Evolutionary conservation across 805 yeast genomes (phyloP), one percentile per base, ranked within the genome.

Genomic region (Saturnispora saitoi): DNA sequence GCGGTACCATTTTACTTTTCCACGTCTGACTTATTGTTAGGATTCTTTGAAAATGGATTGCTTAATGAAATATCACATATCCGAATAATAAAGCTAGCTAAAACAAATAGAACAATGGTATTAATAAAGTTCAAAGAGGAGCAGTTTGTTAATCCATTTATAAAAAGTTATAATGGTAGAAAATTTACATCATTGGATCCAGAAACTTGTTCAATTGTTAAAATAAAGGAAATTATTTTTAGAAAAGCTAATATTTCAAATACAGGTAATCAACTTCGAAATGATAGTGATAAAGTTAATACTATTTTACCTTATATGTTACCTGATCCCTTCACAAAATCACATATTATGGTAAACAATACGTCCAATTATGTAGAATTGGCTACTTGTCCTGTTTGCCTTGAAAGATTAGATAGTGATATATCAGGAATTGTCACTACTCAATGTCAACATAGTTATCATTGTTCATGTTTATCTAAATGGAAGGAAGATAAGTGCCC

Each of bases 401-500:
- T 89, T 15, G 97, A 89, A 57, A 70, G 95, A 51, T 81, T 89
- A 83, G 97, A 89, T 60, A 71, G 89, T 1, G 77, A 76, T 20
- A 70, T 84, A 4, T 80, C 95, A 0, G 97, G 97, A 0, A 69
- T 89, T 10, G 67, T 88, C 5, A 90, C 96, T 0, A 89, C 86
- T 31, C 89, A 93, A 2, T 90, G 96, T 54, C 96, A 87, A 61
- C 97, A 89, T 61, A 86, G 96, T 0, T 89, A 87, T 64, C 96
- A 89, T 63, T 89, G 95, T 56, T 84, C 78, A 56, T 90, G 96
- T 61, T 70, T 89, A 45, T 80, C 87, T 42, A 85, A 83, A 63
- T 89, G 96, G 96, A 78, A 77, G 49, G 95, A 88, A 60, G 93
- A 87, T 51, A 78, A 86, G 26, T 89, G 97, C 61, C 96, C 96